Evolutionary conservation across 345 rosid species (phyloP).

Genomic region (Acer negundo): DNA sequence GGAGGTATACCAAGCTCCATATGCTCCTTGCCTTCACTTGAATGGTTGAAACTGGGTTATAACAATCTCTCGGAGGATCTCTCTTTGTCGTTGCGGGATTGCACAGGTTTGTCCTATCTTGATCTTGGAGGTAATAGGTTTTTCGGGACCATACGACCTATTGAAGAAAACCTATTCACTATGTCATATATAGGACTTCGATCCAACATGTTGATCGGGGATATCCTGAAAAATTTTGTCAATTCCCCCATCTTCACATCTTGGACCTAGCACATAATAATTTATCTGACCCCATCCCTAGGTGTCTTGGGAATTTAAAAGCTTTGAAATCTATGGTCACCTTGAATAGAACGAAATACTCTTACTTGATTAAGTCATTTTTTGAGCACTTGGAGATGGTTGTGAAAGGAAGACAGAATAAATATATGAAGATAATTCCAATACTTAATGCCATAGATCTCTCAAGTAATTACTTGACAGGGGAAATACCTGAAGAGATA

Average conservation of each 20-base stretch:
- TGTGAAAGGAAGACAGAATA: too few relatives aligned
- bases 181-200: slow-evolving; percentile 8
- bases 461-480: slow-evolving; percentile 25
- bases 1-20: slow-evolving; percentile 27
- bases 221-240: slow-evolving; percentile 5
- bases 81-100: slow-evolving; percentile 14
- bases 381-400: too few relatives aligned
- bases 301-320: slow-evolving; percentile 10
- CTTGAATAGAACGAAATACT: too few relatives aligned
- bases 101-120: neutral
- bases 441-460: slow-evolving; percentile 19
- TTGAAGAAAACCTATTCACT: neutral
- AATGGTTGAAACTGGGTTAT: neutral
- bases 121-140: slow-evolving; percentile 34
- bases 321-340: too few relatives aligned
- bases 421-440: too few relatives aligned
- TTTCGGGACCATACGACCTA: slow-evolving; percentile 24
- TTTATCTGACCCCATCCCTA: slow-evolving; percentile 22
- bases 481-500: slow-evolving; percentile 18
- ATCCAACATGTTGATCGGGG: slow-evolving; percentile 17
- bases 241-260: slow-evolving; percentile 16
- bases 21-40: neutral
- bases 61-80: slow-evolving; percentile 25
- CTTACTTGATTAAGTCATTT: too few relatives aligned
- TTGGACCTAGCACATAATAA: slow-evolving; percentile 27